Base-by-base conservation (phyloP, 176 grass and related monocot species). In the Eleusine indica region DNA sequence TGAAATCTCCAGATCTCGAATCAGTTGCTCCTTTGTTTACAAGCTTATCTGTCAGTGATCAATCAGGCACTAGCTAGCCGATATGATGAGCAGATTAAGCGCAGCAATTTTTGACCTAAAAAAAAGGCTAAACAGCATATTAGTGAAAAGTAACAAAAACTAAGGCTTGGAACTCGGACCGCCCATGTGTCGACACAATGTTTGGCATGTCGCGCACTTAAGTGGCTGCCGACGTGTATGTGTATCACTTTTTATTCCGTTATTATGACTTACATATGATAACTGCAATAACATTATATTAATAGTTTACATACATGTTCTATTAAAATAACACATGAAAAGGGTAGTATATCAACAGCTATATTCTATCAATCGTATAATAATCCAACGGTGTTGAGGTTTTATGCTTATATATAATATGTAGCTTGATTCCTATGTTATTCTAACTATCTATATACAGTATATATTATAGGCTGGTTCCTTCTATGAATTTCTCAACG, bases 61-160 rank as follows among this genome's bases (percentile, higher is more conserved):
- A 66, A 39, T 58, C 57, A 79, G 29, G 28, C 81, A 88, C 68
- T 67, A 56, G 22, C 58, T 43, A 44, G 17, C 42, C 17, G 2
- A 30, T 2, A 25, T 28, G 64, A 67, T 35, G n/a, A 56, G 17
- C 4, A 28, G 18, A 42, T 10, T 32, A 54, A 66, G 43, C 72
- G 78, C 88, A 47, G 65, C 66, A 82, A 65, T 82, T 71, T 73
- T 85, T 89, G 88, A 89, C 83, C 78, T 28, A 64, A 47, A 39
- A 47, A 39, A 77, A 74, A 85, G 62, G 61, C 77, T 32, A 78
- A 52, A 9, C 21, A 19, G 11, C 12, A 35, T 53, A 30, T 72
- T 88, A 73, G 3, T 22, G n/a, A 71, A 53, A 28, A 76, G 4
- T 5, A 6, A 18, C 54, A 16, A 46, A 69, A 84, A 32, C 2